A percentile compares a stretch with the other conserved stretches of the same genome.
These are phyloP conservation scores for Blumeriella jaapii DNA, from an alignment of 2,329 filamentous ascomycete genomes.

Conservation along the genomic window DNA sequence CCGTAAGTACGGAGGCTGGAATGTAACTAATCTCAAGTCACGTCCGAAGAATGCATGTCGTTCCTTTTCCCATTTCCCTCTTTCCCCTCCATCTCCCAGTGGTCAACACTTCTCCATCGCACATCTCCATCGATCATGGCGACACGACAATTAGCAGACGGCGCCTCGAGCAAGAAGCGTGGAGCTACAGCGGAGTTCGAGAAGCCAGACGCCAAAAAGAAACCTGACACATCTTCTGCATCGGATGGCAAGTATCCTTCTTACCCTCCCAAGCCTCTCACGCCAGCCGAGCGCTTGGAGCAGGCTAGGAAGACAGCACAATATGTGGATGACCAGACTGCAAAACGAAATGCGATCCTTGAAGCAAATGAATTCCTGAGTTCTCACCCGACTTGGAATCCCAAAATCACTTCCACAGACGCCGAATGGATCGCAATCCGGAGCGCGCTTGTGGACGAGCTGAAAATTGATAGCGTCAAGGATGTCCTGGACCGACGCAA, in stretches of 20 bases:
- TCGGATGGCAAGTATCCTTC: not conserved
- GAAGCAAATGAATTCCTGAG: not conserved
- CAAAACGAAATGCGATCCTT: not conserved
- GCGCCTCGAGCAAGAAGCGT: not conserved
- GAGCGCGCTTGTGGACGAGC: conserved; percentile 2
- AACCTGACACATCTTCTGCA: not conserved
- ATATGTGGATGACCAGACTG: no score
- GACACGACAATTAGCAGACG: not conserved
- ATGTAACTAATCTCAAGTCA: not conserved
- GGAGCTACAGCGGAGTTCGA: not conserved
- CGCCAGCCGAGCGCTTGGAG: not conserved
- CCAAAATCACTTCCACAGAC: conserved; percentile 15
- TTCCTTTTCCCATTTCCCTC: not conserved
- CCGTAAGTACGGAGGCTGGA: not conserved
- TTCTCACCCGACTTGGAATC: conserved; percentile 9
- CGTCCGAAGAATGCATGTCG: not conserved
- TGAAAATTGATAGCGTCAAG: conserved; percentile 2
- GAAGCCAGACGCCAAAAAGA: not conserved
- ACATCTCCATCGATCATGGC: conserved; percentile 4
- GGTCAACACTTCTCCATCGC: conserved; percentile 2
- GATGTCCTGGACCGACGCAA: conserved; percentile 5
- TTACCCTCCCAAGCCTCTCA: not conserved
- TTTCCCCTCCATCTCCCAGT: not conserved
- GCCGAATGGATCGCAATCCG: conserved; percentile 6
- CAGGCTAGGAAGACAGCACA: not conserved